A percentile compares a stretch with the other conserved stretches of the same genome.
Evolutionary conservation across 768 basidiomycete species (phyloP).

Genomic region (Phanerochaete carnosa): DNA sequence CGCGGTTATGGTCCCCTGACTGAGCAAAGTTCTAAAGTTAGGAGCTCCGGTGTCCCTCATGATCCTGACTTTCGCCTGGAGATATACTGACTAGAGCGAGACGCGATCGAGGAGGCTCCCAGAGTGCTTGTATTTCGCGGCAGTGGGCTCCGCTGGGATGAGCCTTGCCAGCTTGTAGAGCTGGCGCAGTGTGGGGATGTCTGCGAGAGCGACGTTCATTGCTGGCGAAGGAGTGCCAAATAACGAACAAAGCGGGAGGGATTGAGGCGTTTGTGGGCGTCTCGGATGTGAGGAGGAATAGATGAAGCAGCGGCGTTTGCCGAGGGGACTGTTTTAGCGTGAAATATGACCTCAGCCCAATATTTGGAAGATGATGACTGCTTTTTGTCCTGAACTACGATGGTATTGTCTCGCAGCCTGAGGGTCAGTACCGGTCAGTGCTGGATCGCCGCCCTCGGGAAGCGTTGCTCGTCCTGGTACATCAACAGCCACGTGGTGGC

Average conservation of each 20-base stretch:
- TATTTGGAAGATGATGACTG: neutral
- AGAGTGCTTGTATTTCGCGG: slow-evolving; percentile 34
- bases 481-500: neutral
- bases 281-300: neutral
- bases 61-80: neutral
- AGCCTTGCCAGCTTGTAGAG: slow-evolving; percentile 47
- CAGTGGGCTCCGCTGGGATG: slow-evolving; percentile 30
- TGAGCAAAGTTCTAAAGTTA: slow-evolving; percentile 23
- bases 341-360: neutral
- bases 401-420: neutral
- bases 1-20: slow-evolving; percentile 78
- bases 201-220: slow-evolving; percentile 25
- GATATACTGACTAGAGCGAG: slow-evolving; percentile 59
- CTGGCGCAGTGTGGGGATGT: slow-evolving; percentile 54
- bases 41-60: neutral
- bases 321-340: neutral
- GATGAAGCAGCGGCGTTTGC: neutral
- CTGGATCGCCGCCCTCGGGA: neutral
- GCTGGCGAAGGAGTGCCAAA: neutral
- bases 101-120: slow-evolving; percentile 48
- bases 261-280: neutral
- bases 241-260: neutral
- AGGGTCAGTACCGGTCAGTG: neutral
- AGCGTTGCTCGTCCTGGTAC: neutral
- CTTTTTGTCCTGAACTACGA: neutral